phyloP scores from a whole-genome alignment of 1,284 basidiomycete species.

The Ceratobasidium sp. region DNA sequence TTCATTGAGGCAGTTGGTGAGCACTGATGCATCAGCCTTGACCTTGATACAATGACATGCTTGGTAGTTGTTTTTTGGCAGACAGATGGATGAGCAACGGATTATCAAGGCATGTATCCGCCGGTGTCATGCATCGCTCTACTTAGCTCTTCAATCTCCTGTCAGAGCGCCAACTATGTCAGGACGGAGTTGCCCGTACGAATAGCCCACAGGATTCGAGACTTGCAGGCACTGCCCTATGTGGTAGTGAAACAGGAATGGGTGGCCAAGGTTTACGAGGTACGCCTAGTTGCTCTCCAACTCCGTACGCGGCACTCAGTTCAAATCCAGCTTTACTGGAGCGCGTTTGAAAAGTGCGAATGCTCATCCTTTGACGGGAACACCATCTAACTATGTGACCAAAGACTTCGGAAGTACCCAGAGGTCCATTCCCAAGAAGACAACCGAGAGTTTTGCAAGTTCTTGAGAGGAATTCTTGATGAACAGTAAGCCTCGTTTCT shows the following conservation, averaged over 20 bases:
- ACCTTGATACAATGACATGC: slow-evolving; percentile 12
- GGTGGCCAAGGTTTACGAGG: slow-evolving; percentile 85
- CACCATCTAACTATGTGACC: neutral
- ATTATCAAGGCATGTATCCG: slow-evolving; percentile 66
- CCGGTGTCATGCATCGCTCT: neutral
- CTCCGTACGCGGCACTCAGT: slow-evolving; percentile 1
- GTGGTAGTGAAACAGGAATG: slow-evolving; percentile 88
- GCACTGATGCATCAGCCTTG: slow-evolving; percentile 44
- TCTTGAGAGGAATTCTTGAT: slow-evolving; percentile 68
- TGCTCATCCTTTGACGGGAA: neutral
- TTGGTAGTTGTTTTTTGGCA: slow-evolving; percentile 70
- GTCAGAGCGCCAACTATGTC: slow-evolving; percentile 86
- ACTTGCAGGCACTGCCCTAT: slow-evolving; percentile 86
- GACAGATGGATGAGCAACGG: slow-evolving; percentile 74
- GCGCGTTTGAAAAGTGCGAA: slow-evolving; percentile 76
- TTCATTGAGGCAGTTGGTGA: slow-evolving; percentile 81
- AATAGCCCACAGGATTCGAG: slow-evolving; percentile 85
- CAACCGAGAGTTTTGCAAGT: slow-evolving; percentile 79
- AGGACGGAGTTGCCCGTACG: slow-evolving; percentile 86
- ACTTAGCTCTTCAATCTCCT: slow-evolving; percentile 24
- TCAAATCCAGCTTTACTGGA: slow-evolving; percentile 70
- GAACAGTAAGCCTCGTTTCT: slow-evolving; percentile 67
- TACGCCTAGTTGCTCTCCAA: slow-evolving; percentile 49
- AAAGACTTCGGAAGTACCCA: slow-evolving; percentile 78
- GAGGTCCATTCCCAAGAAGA: slow-evolving; percentile 74